Percentiles rank a stretch among this genome's conserved stretches.
These are phyloP conservation scores for Fusarium cicatricum DNA, from an alignment of 2,329 filamentous ascomycete species.

Conservation along the genomic window DNA sequence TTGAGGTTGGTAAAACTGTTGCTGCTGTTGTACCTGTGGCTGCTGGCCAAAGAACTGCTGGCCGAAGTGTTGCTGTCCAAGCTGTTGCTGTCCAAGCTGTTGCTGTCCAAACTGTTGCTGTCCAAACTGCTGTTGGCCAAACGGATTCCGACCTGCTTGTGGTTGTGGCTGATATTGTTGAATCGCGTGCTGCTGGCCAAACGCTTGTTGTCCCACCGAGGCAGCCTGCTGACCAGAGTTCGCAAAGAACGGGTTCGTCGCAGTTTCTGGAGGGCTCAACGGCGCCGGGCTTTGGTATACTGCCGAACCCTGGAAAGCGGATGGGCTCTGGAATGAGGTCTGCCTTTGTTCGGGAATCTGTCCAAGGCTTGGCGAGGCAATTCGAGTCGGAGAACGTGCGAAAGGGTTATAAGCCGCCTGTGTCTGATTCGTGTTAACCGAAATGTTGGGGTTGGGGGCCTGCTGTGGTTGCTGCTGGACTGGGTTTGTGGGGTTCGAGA, in stretches of 20 bases:
- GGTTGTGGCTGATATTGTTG: slow-evolving; percentile 32
- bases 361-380: slow-evolving; percentile 58
- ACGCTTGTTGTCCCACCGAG: slow-evolving; percentile 39
- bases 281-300: slow-evolving; percentile 47
- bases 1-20: slow-evolving; percentile 52
- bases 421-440: slow-evolving; percentile 51
- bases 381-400: slow-evolving; percentile 57
- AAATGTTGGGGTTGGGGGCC: slow-evolving; percentile 40
- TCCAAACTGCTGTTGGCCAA: slow-evolving; percentile 39
- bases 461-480: slow-evolving; percentile 48
- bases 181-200: slow-evolving; percentile 37
- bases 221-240: slow-evolving; percentile 40
- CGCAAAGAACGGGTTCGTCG: slow-evolving; percentile 51
- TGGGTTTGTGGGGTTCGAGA: slow-evolving; percentile 49
- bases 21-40: slow-evolving; percentile 42
- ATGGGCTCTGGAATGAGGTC: slow-evolving; percentile 50
- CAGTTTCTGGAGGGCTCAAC: slow-evolving; percentile 38
- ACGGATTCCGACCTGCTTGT: slow-evolving; percentile 36
- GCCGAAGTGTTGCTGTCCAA: slow-evolving; percentile 40
- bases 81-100: slow-evolving; percentile 26
- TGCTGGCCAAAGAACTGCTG: slow-evolving; percentile 43
- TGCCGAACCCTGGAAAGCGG: slow-evolving; percentile 41
- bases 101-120: slow-evolving; percentile 29
- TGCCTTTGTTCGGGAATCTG: slow-evolving; percentile 64
- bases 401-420: slow-evolving; percentile 58